Percentiles rank a stretch among this genome's conserved stretches.
These are phyloP conservation scores for Colletotrichum gigasporum DNA, from an alignment of 2,329 filamentous ascomycete species.

Conservation along the genomic window DNA sequence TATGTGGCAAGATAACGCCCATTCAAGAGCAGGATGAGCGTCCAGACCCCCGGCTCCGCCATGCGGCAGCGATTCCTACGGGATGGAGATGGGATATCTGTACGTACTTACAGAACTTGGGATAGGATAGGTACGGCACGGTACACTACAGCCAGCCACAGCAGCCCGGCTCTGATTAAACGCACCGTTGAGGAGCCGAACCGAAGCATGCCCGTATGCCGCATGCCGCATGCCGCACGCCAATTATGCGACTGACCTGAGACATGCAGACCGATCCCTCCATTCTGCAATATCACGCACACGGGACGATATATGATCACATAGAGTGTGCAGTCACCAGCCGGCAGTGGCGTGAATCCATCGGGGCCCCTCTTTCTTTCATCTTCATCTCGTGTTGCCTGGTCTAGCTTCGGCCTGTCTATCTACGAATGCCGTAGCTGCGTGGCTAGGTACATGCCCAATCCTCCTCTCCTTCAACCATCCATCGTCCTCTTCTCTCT, in stretches of 20 bases:
- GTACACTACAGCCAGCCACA: not conserved
- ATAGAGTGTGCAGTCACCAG: not conserved
- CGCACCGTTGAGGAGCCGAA: conserved; percentile 26
- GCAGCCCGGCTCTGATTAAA: not conserved
- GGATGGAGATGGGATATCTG: too few relatives aligned
- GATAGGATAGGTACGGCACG: not conserved
- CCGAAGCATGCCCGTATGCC: conserved; percentile 9
- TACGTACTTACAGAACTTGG: too few relatives aligned
- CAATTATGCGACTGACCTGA: conserved; percentile 29
- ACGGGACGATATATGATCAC: not conserved
- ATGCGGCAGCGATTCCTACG: not conserved
- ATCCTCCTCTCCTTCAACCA: not conserved
- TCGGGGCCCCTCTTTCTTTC: not conserved
- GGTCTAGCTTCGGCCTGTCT: not conserved
- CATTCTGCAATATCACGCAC: conserved; percentile 16
- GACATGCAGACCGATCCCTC: conserved; percentile 29
- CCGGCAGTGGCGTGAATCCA: not conserved
- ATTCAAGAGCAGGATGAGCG: too few relatives aligned
- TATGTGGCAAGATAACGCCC: not conserved
- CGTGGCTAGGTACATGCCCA: conserved; percentile 10
- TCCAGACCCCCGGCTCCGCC: too few relatives aligned
- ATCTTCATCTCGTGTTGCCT: conserved; percentile 9
- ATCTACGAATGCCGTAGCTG: conserved; percentile 1
- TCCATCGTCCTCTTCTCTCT: not conserved
- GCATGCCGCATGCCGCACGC: conserved; percentile 28